Evolutionary conservation across 805 yeast genomes (phyloP).

Genomic region (Saturnispora ahearnii): DNA sequence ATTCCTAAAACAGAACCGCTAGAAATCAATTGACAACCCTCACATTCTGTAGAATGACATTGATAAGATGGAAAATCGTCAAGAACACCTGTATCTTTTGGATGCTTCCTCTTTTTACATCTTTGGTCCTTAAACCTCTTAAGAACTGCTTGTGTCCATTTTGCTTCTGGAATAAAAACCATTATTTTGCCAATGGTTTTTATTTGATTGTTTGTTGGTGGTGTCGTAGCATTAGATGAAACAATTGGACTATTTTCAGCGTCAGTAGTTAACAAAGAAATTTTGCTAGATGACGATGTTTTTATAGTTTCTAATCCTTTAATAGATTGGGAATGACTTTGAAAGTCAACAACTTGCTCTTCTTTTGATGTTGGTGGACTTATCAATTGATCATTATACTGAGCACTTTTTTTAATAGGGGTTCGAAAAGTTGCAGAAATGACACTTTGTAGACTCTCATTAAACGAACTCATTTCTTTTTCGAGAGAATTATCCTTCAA

Average conservation of each 20-base stretch:
- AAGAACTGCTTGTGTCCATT: not conserved
- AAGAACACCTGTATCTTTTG: not conserved
- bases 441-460: not conserved
- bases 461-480: not conserved
- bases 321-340: not conserved
- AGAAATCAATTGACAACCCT: not conserved
- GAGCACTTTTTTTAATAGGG: not conserved
- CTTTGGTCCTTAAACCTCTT: not conserved
- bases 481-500: not conserved
- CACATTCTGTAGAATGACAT: not conserved
- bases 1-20: not conserved
- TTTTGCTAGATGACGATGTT: not conserved
- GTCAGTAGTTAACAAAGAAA: not conserved
- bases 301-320: not conserved
- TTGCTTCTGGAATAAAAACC: not conserved
- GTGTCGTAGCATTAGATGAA: not conserved
- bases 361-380: not conserved
- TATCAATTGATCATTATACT: not conserved
- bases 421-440: not conserved
- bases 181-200: not conserved
- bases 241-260: not conserved
- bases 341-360: not conserved
- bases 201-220: not conserved
- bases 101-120: not conserved
- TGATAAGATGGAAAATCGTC: not conserved